phyloP scores from a whole-genome alignment of 2,329 filamentous ascomycete species.

The Fonsecaea erecta region DNA sequence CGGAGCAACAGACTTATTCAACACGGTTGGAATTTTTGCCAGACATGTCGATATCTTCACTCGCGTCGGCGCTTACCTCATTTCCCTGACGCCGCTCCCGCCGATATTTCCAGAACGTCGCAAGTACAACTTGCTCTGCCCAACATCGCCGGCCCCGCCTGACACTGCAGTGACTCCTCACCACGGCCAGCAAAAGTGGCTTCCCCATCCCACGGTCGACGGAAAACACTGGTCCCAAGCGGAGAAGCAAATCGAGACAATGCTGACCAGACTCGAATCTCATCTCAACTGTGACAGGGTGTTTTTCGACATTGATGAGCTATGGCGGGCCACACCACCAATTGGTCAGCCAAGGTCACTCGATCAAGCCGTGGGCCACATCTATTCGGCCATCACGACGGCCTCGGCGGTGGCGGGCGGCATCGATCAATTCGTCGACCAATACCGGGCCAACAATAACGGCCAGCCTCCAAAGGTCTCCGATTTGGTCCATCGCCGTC shows the following conservation, averaged over 20 bases:
- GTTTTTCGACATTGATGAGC: conserved; percentile 38
- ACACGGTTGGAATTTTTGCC: conserved; percentile 42
- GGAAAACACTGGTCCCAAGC: conserved; percentile 35
- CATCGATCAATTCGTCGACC: conserved; percentile 46
- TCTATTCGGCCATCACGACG: conserved; percentile 38
- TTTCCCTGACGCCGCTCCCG: conserved; percentile 17
- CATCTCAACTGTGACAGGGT: conserved; percentile 39
- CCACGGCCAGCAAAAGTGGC: conserved; percentile 35
- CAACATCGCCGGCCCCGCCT: conserved; percentile 36
- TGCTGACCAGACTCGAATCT: conserved; percentile 37
- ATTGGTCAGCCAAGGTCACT: conserved; percentile 26
- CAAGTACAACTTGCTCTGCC: conserved; percentile 37
- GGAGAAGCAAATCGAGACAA: conserved; percentile 37
- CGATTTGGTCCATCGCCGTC: conserved; percentile 54
- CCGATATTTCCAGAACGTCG: conserved; percentile 7
- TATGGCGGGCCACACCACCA: conserved; percentile 40
- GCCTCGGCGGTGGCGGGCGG: conserved; percentile 54
- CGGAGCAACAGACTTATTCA: conserved; percentile 42
- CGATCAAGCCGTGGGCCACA: conserved; percentile 31
- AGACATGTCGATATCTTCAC: conserved; percentile 37
- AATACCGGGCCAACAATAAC: conserved; percentile 37
- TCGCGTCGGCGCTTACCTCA: conserved; percentile 27
- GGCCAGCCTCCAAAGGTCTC: conserved; percentile 52
- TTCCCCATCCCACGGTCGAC: conserved; percentile 37
- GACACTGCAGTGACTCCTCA: conserved; percentile 23